Base-by-base conservation (phyloP, 2,329 filamentous ascomycete genomes). In the Helminthosporium solani region DNA sequence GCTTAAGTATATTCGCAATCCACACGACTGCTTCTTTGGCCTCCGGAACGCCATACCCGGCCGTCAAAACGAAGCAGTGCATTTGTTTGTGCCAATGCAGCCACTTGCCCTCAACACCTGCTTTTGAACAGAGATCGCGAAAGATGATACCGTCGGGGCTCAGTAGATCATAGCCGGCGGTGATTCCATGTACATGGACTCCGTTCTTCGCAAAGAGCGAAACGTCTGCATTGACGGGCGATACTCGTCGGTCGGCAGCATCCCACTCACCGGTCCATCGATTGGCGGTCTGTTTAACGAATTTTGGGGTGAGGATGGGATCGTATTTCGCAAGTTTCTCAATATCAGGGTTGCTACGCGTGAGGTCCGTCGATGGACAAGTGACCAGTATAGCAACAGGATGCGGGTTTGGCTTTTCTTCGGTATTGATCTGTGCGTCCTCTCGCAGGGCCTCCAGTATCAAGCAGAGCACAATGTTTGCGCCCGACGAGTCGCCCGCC, bases 51-150 rank as follows among this genome's bases (percentile, higher is more conserved):
- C 72, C 71, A 51, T 78, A 81, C 2, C 69, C 64, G 36, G 73
- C 75, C 1, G 76, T 74, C 28, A 83, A 60, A 1, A 78, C 73
- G 42, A 82, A 83, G 48, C 78, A 81, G 60, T 84, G 81, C 77
- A 84, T 83, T 64, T 82, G 78, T 15, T 75, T 75, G 15, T 80
- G 74, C 80, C 81, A 84, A 8, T 80, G 68, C 33, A 84, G 53
- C 81, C 81, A 83, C 44, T 78, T 68, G 0, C 81, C 81, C 1
- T 62, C 39, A 0, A 83, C 71, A 0, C 62, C 58, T 14, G 65
- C 57, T 34, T 74, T 59, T 21, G 68, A 66, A 6, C 74, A 76
- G 43, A 70, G 73, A 2, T 78, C 71, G 4, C 76, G 59, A 39
- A 82, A 79, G 0, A 71, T 50, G 1, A 78, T 31, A 1, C 73